A percentile compares a stretch with the other conserved stretches of the same genome.
phyloP scores from a whole-genome alignment of 176 grass and related monocot species.

The Triticum urartu region DNA sequence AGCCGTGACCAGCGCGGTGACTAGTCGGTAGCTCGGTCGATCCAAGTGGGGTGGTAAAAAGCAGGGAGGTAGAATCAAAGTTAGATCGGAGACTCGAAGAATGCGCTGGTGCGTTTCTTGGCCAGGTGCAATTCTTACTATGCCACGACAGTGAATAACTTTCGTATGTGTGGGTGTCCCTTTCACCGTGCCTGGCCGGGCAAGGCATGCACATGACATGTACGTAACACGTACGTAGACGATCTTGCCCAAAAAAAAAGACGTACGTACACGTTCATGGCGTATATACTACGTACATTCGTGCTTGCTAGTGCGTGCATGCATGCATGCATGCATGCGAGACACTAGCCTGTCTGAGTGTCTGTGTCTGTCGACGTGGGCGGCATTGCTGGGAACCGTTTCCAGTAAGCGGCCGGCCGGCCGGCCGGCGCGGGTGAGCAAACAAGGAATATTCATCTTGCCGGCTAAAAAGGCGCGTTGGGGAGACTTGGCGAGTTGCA shows the following conservation, averaged over 20 bases:
- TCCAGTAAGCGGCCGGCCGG: background rate
- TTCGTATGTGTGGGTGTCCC: background rate
- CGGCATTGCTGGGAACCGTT: background rate
- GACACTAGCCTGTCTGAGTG: background rate
- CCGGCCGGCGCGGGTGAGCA: background rate
- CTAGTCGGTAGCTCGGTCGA: background rate
- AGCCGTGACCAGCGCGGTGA: slow-evolving; percentile 21
- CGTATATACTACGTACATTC: background rate
- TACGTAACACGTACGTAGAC: background rate
- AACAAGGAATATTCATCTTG: background rate
- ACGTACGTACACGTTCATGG: no score
- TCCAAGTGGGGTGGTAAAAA: slow-evolving; percentile 41
- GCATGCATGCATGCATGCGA: background rate
- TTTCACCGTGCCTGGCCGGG: background rate
- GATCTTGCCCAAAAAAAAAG: no score
- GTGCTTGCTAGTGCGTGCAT: background rate
- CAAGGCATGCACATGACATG: background rate
- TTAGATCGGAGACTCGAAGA: slow-evolving; percentile 1
- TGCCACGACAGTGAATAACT: background rate
- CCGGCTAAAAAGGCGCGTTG: background rate
- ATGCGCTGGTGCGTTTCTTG: slow-evolving; percentile 27
- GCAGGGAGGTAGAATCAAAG: background rate
- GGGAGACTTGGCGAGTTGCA: background rate
- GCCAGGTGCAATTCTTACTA: slow-evolving; percentile 19
- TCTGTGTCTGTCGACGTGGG: background rate